A percentile compares a stretch with the other conserved stretches of the same genome.
Evolutionary conservation across 257 asterid species (phyloP).

Genomic region (Mitragyna speciosa): DNA sequence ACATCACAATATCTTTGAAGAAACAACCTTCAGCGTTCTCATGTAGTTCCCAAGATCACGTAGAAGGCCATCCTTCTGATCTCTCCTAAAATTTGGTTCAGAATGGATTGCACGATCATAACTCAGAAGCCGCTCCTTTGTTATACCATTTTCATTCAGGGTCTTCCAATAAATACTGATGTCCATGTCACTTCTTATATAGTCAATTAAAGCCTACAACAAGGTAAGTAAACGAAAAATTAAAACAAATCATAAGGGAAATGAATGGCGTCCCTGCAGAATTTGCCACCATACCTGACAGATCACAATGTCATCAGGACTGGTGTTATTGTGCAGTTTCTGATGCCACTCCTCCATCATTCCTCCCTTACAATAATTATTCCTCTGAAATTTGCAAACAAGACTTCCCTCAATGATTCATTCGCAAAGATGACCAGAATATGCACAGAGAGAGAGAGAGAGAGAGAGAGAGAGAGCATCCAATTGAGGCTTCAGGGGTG

Average conservation of each 20-base stretch:
- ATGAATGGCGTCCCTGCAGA: not conserved
- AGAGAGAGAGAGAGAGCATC: not conserved
- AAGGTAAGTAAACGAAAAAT: constrained; percentile 4
- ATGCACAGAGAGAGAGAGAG: not conserved
- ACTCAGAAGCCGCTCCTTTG: constrained; percentile 95
- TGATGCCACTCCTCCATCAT: constrained; percentile 99
- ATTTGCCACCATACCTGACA: constrained; percentile 72
- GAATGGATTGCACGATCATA: constrained; percentile 95
- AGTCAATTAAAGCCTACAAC: constrained; percentile 85
- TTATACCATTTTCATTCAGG: constrained; percentile 87
- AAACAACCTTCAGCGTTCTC: constrained; percentile 86
- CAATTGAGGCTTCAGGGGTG: not conserved
- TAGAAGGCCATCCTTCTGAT: constrained; percentile 86
- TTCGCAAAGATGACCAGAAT: constrained; percentile 2
- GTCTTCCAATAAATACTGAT: constrained; percentile 87
- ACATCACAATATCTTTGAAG: not conserved
- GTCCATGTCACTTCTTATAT: constrained; percentile 80
- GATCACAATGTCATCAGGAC: constrained; percentile 97
- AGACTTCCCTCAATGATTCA: constrained; percentile 14
- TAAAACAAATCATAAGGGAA: not conserved
- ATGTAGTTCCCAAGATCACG: constrained; percentile 92
- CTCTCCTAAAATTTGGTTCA: constrained; percentile 77
- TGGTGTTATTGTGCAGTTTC: constrained; percentile 94
- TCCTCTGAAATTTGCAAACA: constrained; percentile 56
- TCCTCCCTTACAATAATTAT: constrained; percentile 92